phyloP scores from a whole-genome alignment of 108 stramenopile genomes.

The Nannochloropsis gaditana region DNA sequence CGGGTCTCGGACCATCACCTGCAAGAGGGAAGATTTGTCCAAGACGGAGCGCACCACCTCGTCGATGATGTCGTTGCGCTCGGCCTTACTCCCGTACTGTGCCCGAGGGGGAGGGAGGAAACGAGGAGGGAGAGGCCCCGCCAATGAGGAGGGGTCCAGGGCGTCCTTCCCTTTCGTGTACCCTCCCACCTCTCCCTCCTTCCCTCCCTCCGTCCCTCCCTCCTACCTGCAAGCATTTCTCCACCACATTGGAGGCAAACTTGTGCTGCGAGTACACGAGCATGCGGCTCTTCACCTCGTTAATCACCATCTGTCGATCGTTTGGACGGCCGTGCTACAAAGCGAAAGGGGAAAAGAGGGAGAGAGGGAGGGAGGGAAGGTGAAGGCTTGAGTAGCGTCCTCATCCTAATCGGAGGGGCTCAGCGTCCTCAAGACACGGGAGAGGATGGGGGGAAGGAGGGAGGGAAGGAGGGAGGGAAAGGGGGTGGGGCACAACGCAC shows the following conservation, averaged over 20 bases:
- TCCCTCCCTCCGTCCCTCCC: constrained; percentile 28
- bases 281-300: constrained; percentile 69
- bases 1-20: constrained; percentile 89
- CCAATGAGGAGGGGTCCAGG: not conserved
- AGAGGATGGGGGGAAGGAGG: not conserved
- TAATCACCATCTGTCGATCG: constrained; percentile 66
- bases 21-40: constrained; percentile 50
- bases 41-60: constrained; percentile 4
- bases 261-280: constrained; percentile 87
- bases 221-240: constrained; percentile 86
- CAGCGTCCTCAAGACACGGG: not conserved
- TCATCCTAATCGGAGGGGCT: not conserved
- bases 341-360: not conserved
- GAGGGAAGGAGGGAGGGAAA: not conserved
- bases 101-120: not conserved
- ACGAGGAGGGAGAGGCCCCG: not conserved
- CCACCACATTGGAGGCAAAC: constrained; percentile 94
- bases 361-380: not conserved
- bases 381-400: not conserved
- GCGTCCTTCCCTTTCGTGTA: not conserved
- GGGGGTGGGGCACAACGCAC: constrained; percentile 24
- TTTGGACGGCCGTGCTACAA: constrained; percentile 70
- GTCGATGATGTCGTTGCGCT: constrained; percentile 47
- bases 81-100: constrained; percentile 42
- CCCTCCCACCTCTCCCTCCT: not conserved